Evolutionary conservation across 2,329 filamentous ascomycete species (phyloP).

Genomic region (Coniochaeta sp.): DNA sequence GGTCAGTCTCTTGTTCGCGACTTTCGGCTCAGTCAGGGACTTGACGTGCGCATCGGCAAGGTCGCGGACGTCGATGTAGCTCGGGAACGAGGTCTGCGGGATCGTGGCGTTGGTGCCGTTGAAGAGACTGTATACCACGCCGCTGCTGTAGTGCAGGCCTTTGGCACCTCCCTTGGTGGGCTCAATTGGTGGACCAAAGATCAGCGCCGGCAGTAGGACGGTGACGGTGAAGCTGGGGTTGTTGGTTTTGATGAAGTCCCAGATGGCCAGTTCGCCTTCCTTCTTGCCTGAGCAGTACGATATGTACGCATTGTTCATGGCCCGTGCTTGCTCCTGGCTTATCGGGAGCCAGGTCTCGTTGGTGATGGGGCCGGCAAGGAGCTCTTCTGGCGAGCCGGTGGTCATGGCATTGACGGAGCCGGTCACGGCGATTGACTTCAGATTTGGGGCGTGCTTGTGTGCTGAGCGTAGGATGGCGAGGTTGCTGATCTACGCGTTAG

Average conservation of each 20-base stretch:
- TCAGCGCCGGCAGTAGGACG: constrained; percentile 16
- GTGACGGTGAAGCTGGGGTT: constrained; percentile 14
- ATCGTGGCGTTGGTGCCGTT: constrained; percentile 16
- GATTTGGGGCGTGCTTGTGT: constrained; percentile 13
- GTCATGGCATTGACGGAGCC: constrained; percentile 19
- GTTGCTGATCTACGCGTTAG: constrained; percentile 9
- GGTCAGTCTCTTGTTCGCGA: constrained; percentile 14
- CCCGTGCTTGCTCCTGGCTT: constrained; percentile 14
- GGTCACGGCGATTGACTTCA: constrained; percentile 21
- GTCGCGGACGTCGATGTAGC: constrained; percentile 19
- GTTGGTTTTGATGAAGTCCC: constrained; percentile 16
- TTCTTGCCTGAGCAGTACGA: constrained; percentile 19
- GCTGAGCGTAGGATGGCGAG: constrained; percentile 19
- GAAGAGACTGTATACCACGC: constrained; percentile 16
- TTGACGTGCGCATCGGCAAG: constrained; percentile 17
- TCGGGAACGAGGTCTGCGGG: constrained; percentile 14
- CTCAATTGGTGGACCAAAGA: constrained; percentile 20
- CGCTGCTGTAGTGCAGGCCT: constrained; percentile 16
- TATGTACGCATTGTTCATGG: constrained; percentile 15
- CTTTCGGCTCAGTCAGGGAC: constrained; percentile 13
- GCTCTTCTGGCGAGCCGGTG: constrained; percentile 15
- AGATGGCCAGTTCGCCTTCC: constrained; percentile 19
- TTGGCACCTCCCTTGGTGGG: constrained; percentile 13
- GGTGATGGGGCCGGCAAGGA: constrained; percentile 12
- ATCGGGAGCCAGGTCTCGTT: constrained; percentile 17